Evolutionary conservation across 2,329 filamentous ascomycete species (phyloP).

Genomic region (Botryosphaeria dothidea): DNA sequence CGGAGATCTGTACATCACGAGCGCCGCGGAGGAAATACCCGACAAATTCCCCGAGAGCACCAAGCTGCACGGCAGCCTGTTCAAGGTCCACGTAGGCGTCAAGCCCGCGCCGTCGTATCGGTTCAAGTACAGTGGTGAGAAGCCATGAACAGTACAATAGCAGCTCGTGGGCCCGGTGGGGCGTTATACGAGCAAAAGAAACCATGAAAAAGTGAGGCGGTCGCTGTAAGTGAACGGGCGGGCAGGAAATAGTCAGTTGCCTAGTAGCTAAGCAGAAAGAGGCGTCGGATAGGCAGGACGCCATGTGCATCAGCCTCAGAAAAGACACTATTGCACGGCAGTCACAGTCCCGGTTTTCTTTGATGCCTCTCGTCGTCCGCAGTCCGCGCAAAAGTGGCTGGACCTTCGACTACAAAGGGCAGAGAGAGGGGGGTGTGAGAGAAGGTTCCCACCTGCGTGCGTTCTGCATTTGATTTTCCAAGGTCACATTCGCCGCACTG

Average conservation of each 20-base stretch:
- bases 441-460: too few relatives aligned
- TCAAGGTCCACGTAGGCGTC: conserved; percentile 73
- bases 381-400: too few relatives aligned
- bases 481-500: conserved; percentile 4
- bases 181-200: conserved; percentile 4
- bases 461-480: too few relatives aligned
- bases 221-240: neutral
- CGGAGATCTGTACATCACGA: conserved; percentile 74
- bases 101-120: conserved; percentile 50
- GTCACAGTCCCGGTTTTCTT: neutral
- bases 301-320: conserved; percentile 2
- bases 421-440: too few relatives aligned
- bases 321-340: neutral
- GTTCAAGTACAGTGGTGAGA: conserved; percentile 30
- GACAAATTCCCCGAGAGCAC: conserved; percentile 63
- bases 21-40: conserved; percentile 68
- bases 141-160: neutral
- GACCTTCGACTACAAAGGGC: too few relatives aligned
- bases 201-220: conserved; percentile 3
- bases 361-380: neutral
- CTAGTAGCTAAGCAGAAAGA: neutral
- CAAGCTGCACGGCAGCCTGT: conserved; percentile 69
- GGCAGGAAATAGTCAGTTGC: neutral
- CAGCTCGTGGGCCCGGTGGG: conserved; percentile 3
- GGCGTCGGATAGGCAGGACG: neutral